Percentiles rank a stretch among this genome's conserved stretches.
phyloP scores from a whole-genome alignment of 2,329 filamentous ascomycete species.

The Penicillium aurantiogriseum region DNA sequence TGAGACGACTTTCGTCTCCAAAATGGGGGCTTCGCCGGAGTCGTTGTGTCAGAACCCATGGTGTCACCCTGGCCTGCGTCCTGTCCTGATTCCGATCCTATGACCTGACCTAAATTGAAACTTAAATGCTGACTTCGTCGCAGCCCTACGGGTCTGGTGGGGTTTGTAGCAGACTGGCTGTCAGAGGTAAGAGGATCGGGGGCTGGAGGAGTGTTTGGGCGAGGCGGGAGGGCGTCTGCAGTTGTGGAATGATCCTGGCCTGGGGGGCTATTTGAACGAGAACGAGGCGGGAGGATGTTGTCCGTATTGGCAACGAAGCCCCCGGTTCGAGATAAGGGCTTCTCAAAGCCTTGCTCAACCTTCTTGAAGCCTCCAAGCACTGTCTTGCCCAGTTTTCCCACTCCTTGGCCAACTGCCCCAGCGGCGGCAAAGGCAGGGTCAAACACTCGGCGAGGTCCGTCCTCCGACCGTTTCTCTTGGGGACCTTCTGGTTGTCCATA shows the following conservation, averaged over 20 bases:
- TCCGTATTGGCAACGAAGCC: slow-evolving; percentile 31
- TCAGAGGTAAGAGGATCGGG: slow-evolving; percentile 1
- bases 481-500: slow-evolving; percentile 24
- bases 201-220: slow-evolving; percentile 2
- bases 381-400: slow-evolving; percentile 47
- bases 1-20: slow-evolving; percentile 37
- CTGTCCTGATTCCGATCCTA: neutral
- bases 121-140: slow-evolving; percentile 6
- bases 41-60: slow-evolving; percentile 2
- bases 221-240: neutral
- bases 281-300: slow-evolving; percentile 2
- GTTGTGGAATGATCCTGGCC: slow-evolving; percentile 1
- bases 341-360: slow-evolving; percentile 39
- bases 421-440: slow-evolving; percentile 54
- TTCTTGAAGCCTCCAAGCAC: slow-evolving; percentile 46
- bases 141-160: neutral
- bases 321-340: slow-evolving; percentile 34
- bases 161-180: slow-evolving; percentile 7
- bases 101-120: neutral
- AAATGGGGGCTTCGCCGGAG: slow-evolving; percentile 29
- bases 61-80: neutral
- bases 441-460: slow-evolving; percentile 27
- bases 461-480: slow-evolving; percentile 14
- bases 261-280: slow-evolving; percentile 6
- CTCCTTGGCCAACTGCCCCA: slow-evolving; percentile 51